Base-by-base conservation (phyloP, 2,329 filamentous ascomycete genomes). In the Colletotrichum nymphaeae region DNA sequence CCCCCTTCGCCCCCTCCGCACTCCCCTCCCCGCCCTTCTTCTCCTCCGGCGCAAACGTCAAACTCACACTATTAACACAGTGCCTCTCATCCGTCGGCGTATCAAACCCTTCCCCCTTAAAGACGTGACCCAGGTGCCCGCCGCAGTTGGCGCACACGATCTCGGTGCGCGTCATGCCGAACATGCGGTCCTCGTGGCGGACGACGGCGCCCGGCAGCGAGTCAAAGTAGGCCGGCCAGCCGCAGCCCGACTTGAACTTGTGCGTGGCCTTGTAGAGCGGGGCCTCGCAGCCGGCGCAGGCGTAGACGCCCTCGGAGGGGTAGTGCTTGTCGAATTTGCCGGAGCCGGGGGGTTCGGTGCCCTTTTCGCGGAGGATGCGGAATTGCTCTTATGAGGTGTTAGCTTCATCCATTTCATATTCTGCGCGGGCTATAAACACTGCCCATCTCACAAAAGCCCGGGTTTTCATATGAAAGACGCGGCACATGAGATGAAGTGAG, bases 181-280 rank as follows among this genome's bases (percentile, higher is more conserved):
- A 89, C 0, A 91, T 87, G 60, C 84, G 86, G 83, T 99, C 97
- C 75, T 91, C 91, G 79, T 96, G 93, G 75, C 96, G 88, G 46
- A 91, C 94, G 14, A 99, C 95, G 1, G 96, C 96, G 2, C 95
- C 95, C 0, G 97, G 96, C 64, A 99, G 91, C 76, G 93, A 96
- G 84, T 99, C 97, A 81, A 96, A 99, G 85, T 98, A 99, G 14
- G 97, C 97, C 0, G 97, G 97, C 97, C 97, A 99, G 74, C 97
- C 97, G 84, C 97, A 99, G 55, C 95, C 95, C 22, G 94, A 97
- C 83, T 94, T 94, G 89, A 99, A 99, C 84, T 99, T 99, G 85
- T 98, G 95, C 75, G 89, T 89, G 32, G 97, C 95, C 83, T 92
- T 96, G 90, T 99, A 99, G 22, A 99, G 91, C 5, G 97, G 95